phyloP scores from a whole-genome alignment of 208 protist species.

The Trypanosoma platydactyli region DNA sequence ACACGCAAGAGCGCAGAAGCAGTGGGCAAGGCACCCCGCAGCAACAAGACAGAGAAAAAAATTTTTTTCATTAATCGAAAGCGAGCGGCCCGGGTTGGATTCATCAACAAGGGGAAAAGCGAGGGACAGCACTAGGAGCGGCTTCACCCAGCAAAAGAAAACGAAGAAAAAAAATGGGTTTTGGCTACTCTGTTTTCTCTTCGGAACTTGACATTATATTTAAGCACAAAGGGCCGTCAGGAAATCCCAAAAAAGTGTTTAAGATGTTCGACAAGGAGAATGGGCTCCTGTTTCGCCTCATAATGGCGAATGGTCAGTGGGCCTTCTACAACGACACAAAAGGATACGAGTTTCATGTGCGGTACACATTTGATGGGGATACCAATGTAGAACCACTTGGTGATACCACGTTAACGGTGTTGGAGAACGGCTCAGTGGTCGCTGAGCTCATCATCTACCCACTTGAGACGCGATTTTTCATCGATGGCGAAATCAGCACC shows the following conservation, averaged over 20 bases:
- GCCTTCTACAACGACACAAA: conserved; percentile 77
- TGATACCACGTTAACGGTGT: conserved; percentile 55
- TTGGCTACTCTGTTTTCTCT: conserved; percentile 64
- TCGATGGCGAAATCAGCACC: conserved; percentile 52
- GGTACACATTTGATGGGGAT: conserved; percentile 57
- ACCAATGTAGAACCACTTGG: conserved; percentile 56
- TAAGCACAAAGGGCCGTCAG: conserved; percentile 56
- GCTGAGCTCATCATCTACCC: conserved; percentile 77
- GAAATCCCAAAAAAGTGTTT: conserved; percentile 55
- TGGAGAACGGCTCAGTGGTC: conserved; percentile 50
- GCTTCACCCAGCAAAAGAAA: conserved; percentile 1
- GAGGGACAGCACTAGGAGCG: neutral
- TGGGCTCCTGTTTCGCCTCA: conserved; percentile 64
- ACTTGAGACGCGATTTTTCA: conserved; percentile 64
- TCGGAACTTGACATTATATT: conserved; percentile 69
- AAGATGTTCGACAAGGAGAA: conserved; percentile 74
- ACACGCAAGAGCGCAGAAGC: too few relatives aligned
- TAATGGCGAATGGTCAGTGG: conserved; percentile 66
- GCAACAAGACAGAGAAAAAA: too few relatives aligned
- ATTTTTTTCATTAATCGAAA: too few relatives aligned
- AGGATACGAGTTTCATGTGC: conserved; percentile 76
- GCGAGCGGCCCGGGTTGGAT: neutral
- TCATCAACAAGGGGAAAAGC: too few relatives aligned
- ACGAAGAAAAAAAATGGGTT: conserved; percentile 43
- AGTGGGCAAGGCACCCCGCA: too few relatives aligned